Evolutionary conservation across 257 asterid genomes (phyloP), one percentile per base, ranked within the genome.

Genomic region (Salvia rosmarinus): DNA sequence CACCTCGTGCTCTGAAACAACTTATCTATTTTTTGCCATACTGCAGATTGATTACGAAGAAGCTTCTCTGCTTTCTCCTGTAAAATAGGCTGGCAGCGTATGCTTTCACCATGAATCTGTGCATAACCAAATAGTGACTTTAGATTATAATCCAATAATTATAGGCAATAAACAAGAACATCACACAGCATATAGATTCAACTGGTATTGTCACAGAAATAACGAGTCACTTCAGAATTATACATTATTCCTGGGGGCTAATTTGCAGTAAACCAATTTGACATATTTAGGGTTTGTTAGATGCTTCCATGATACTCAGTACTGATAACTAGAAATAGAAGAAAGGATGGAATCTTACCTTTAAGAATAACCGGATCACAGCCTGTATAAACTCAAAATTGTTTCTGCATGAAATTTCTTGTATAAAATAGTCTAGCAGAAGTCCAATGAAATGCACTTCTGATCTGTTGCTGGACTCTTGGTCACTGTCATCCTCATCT

Each of bases 341-440:
- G 17, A 47, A 63, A 58, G 35, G 70, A 35, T 10, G 37, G 52
- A 70, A 14, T 4, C 35, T 52, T 85, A 90, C 98, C 98, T 85
- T 90, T 65, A 90, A 82, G 81, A 92, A 92, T 77, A 90, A 81
- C 73, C 91, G 82, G 80, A 88, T 78, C 52, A 90, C 70, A 58
- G 96, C 96, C 73, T 92, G 98, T 70, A 90, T 75, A 44, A 85
- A 92, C 85, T 92, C 95, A 12, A 88, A 90, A 75, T 92, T 90
- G 81, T 82, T 88, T 77, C 91, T 79, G 80, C 91, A 60, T 39
- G 89, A 83, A 67, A 82, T 59, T 80, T 92, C 96, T 21, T 86
- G 86, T 54, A 85, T 82, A 70, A 92, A 90, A 77, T 85, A 90
- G 70, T 92, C 95, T 80, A 92, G 66, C 21, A 92, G 84, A 77